These are phyloP conservation scores for Spizellomyces sp. DNA, from an alignment of 192 early-diverging fungal genomes.

Conservation along the genomic window DNA sequence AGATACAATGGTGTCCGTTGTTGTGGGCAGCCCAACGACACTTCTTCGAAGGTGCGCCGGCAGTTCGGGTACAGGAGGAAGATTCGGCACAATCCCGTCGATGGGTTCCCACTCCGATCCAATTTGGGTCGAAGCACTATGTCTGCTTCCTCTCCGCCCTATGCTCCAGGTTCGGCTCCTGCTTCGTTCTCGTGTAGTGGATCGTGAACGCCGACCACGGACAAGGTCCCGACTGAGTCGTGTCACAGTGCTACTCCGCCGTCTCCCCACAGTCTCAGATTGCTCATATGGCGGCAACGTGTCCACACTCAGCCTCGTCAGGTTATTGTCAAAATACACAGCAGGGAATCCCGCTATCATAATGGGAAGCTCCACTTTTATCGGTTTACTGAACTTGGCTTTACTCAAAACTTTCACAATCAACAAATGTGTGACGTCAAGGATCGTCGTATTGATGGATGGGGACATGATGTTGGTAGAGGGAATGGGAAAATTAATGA, in stretches of 20 bases:
- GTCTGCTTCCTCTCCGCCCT: neutral
- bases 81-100: neutral
- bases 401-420: slow-evolving; percentile 27
- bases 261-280: neutral
- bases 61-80: slow-evolving; percentile 1
- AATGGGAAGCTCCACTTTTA: slow-evolving; percentile 36
- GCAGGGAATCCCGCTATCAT: slow-evolving; percentile 37
- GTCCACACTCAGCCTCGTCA: slow-evolving; percentile 24
- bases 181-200: neutral
- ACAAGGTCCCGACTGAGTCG: neutral
- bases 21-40: neutral
- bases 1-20: neutral
- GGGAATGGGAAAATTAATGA: slow-evolving; percentile 41
- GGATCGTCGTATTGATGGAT: slow-evolving; percentile 30
- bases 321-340: slow-evolving; percentile 29
- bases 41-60: slow-evolving; percentile 1
- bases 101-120: neutral
- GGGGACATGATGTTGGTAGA: slow-evolving; percentile 30
- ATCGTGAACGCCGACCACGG: neutral
- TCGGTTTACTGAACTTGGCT: slow-evolving; percentile 17
- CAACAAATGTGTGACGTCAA: slow-evolving; percentile 35
- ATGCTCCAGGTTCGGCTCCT: neutral
- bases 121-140: neutral
- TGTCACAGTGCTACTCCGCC: neutral
- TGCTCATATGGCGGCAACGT: slow-evolving; percentile 32